A percentile compares a stretch with the other conserved stretches of the same genome.
phyloP scores from a whole-genome alignment of 495 filamentous ascomycete species.

The Penicillium manginii region DNA sequence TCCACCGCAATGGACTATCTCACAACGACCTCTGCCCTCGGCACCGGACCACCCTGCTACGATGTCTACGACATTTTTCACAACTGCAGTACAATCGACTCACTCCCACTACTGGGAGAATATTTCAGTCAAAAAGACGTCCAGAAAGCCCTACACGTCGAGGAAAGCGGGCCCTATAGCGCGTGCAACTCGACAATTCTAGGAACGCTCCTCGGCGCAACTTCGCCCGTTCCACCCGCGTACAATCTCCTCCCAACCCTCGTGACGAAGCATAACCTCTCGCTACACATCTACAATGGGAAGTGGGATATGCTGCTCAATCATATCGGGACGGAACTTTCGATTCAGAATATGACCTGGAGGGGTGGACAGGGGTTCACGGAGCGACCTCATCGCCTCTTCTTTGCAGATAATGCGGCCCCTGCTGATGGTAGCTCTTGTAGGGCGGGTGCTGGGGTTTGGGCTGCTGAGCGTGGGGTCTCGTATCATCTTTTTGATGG shows the following conservation, averaged over 20 bases:
- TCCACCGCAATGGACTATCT: slow-evolving; percentile 41
- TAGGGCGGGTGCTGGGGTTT: slow-evolving; percentile 26
- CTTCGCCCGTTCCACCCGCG: slow-evolving; percentile 27
- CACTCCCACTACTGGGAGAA: slow-evolving; percentile 23
- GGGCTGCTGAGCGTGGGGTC: slow-evolving; percentile 37
- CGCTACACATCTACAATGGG: slow-evolving; percentile 44
- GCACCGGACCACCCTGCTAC: slow-evolving; percentile 27
- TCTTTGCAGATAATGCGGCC: slow-evolving; percentile 32
- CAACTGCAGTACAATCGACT: slow-evolving; percentile 34
- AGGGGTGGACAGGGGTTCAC: slow-evolving; percentile 36
- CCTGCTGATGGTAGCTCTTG: slow-evolving; percentile 10
- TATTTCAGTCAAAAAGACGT: slow-evolving; percentile 45
- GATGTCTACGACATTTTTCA: slow-evolving; percentile 43
- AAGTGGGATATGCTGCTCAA: slow-evolving; percentile 48
- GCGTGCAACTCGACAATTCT: slow-evolving; percentile 40
- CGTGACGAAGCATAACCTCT: slow-evolving; percentile 37
- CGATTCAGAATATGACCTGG: slow-evolving; percentile 50
- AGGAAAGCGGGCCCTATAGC: slow-evolving; percentile 24
- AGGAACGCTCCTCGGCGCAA: slow-evolving; percentile 22
- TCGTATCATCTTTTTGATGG: slow-evolving; percentile 41
- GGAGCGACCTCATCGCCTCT: slow-evolving; percentile 16
- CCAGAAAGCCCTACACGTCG: slow-evolving; percentile 38
- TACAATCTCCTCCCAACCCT: slow-evolving; percentile 40
- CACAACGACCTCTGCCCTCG: slow-evolving; percentile 14
- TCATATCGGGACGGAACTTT: slow-evolving; percentile 41